Conservation (phyloP, 768 basidiomycete species). For the Tricholoma sp. region DNA sequence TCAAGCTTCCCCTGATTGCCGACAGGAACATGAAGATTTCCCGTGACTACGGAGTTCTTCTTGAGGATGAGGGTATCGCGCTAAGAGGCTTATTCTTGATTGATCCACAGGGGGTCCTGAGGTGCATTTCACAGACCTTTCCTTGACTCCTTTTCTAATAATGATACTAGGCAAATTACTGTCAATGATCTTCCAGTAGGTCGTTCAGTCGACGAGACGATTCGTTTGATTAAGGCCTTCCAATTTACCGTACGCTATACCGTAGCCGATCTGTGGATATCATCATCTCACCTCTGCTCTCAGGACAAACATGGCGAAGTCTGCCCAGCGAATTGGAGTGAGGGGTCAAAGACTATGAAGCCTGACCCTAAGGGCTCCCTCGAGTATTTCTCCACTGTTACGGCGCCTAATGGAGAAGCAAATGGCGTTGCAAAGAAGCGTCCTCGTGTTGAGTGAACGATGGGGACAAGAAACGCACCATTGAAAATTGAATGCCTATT, state of each 20-base stretch:
- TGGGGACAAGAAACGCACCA: too few relatives aligned
- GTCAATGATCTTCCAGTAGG: slow-evolving; percentile 93
- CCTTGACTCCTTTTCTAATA: neutral
- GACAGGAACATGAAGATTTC: slow-evolving; percentile 77
- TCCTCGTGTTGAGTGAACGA: slow-evolving; percentile 41
- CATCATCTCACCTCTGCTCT: slow-evolving; percentile 1
- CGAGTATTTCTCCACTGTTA: slow-evolving; percentile 59
- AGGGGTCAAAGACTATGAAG: slow-evolving; percentile 80
- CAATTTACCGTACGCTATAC: slow-evolving; percentile 66
- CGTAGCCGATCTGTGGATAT: neutral
- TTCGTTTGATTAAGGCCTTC: slow-evolving; percentile 91
- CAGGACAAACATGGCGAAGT: slow-evolving; percentile 90
- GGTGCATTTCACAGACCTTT: slow-evolving; percentile 31
- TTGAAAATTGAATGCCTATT: too few relatives aligned
- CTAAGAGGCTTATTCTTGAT: slow-evolving; percentile 86
- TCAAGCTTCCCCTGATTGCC: slow-evolving; percentile 79
- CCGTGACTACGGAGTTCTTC: slow-evolving; percentile 81
- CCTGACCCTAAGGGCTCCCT: slow-evolving; percentile 66
- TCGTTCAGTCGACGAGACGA: slow-evolving; percentile 91
- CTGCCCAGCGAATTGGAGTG: slow-evolving; percentile 88
- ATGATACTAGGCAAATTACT: slow-evolving; percentile 63
- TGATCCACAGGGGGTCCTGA: slow-evolving; percentile 74
- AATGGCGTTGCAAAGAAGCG: slow-evolving; percentile 50
- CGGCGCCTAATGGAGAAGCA: slow-evolving; percentile 10
- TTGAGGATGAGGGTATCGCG: slow-evolving; percentile 85